A percentile compares a stretch with the other conserved stretches of the same genome.
phyloP scores from a whole-genome alignment of 805 yeast genomes.

The Ogataea ganodermae region DNA sequence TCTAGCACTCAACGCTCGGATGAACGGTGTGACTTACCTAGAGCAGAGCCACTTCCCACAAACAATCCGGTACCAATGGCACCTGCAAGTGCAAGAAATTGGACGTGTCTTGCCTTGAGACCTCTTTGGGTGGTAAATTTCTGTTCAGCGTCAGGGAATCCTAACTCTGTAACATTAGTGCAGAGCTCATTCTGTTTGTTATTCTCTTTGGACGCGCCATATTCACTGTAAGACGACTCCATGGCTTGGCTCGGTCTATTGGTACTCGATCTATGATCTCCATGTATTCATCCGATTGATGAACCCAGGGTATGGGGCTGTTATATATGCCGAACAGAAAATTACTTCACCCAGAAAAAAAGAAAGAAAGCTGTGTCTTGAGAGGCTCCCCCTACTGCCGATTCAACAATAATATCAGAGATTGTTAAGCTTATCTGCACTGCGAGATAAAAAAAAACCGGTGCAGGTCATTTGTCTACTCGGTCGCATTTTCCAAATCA shows the following conservation, averaged over 20 bases:
- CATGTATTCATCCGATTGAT: neutral
- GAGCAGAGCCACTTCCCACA: conserved; percentile 50
- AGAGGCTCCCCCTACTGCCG: neutral
- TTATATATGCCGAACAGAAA: neutral
- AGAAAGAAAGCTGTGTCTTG: neutral
- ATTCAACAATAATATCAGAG: neutral
- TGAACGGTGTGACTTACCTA: conserved; percentile 3
- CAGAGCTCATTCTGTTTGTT: conserved; percentile 1
- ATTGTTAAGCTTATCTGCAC: neutral
- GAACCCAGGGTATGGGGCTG: neutral
- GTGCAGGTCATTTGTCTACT: neutral
- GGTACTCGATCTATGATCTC: no score
- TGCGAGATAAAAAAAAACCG: neutral
- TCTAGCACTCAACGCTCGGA: no score
- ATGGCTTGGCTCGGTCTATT: neutral
- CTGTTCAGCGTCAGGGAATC: conserved; percentile 1
- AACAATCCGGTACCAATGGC: conserved; percentile 67
- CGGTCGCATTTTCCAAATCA: neutral
- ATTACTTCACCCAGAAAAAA: neutral
- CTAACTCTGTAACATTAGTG: conserved; percentile 10
- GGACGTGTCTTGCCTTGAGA: conserved; percentile 51
- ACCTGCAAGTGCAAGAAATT: conserved; percentile 72
- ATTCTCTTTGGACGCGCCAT: conserved; percentile 2
- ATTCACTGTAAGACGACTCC: conserved; percentile 2
- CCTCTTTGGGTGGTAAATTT: conserved; percentile 38